These are phyloP conservation scores for Pelargonium cotyledonis DNA, from an alignment of 441 rosid genomes.

Conservation along the genomic window DNA sequence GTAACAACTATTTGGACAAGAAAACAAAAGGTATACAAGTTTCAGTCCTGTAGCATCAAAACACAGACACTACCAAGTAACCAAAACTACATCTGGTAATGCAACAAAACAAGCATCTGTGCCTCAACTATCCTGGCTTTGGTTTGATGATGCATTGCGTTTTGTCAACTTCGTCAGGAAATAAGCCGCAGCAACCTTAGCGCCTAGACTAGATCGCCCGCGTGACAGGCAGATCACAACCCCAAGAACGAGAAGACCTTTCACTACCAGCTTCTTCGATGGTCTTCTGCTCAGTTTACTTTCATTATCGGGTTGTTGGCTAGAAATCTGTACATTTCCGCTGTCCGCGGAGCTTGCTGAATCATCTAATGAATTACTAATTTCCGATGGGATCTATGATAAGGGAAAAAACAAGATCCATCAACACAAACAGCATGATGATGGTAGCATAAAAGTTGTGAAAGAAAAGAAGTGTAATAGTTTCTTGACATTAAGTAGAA, in stretches of 20 bases:
- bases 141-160: slow-evolving; percentile 37
- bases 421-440: background rate
- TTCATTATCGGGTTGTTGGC: slow-evolving; percentile 19
- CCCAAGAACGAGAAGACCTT: slow-evolving; percentile 66
- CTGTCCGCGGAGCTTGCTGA: slow-evolving; percentile 10
- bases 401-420: background rate
- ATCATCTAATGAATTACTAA: slow-evolving; percentile 29
- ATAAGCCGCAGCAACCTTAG: slow-evolving; percentile 73
- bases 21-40: too few species aligned
- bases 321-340: background rate
- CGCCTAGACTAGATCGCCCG: slow-evolving; percentile 63
- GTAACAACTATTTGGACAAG: too few species aligned
- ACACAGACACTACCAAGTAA: too few species aligned
- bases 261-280: slow-evolving; percentile 53
- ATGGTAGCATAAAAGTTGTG: background rate
- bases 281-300: slow-evolving; percentile 47
- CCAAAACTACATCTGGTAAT: too few species aligned
- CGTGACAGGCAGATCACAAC: slow-evolving; percentile 70
- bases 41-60: too few species aligned
- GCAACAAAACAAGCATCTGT: background rate
- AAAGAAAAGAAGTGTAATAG: background rate
- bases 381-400: slow-evolving; percentile 49
- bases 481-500: background rate
- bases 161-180: slow-evolving; percentile 70
- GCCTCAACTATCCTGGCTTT: slow-evolving; percentile 26